phyloP scores from a whole-genome alignment of 2,329 filamentous ascomycete species.

The Lachnellula suecica region DNA sequence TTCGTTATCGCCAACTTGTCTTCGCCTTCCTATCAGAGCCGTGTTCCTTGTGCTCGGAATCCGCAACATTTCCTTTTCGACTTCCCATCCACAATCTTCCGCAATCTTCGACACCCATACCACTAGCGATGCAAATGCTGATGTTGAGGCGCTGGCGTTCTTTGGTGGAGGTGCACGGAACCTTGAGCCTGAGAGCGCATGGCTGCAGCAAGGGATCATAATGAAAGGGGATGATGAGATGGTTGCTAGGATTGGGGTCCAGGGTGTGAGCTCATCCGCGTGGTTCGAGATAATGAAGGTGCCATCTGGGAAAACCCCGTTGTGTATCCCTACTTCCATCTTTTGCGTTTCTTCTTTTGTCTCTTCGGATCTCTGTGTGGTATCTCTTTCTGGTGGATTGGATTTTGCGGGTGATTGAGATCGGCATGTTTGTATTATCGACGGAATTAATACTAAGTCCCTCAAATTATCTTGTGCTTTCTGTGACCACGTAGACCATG shows the following conservation, averaged over 20 bases:
- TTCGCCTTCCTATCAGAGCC: conserved; percentile 68
- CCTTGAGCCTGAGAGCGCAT: conserved; percentile 72
- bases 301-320: conserved; percentile 66
- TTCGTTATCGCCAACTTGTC: conserved; percentile 24
- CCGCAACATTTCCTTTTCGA: conserved; percentile 81
- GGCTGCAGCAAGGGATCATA: conserved; percentile 93
- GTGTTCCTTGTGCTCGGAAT: conserved; percentile 92
- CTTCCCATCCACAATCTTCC: conserved; percentile 68
- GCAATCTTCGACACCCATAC: conserved; percentile 73
- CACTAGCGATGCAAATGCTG: conserved; percentile 81
- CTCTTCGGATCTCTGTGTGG: too few species aligned
- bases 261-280: conserved; percentile 91
- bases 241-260: conserved; percentile 86
- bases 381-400: too few species aligned
- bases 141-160: conserved; percentile 41
- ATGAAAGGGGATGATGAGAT: conserved; percentile 79
- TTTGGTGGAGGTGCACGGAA: conserved; percentile 65
- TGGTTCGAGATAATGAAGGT: conserved; percentile 98
- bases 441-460: conserved; percentile 61
- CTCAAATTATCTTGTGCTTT: conserved; percentile 48
- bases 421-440: conserved; percentile 21
- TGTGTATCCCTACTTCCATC: conserved; percentile 41
- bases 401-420: not conserved
- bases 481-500: conserved; percentile 72
- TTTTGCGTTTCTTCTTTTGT: too few species aligned